These are phyloP conservation scores for Pleurotus giganteus DNA, from an alignment of 768 basidiomycete species.

Conservation along the genomic window DNA sequence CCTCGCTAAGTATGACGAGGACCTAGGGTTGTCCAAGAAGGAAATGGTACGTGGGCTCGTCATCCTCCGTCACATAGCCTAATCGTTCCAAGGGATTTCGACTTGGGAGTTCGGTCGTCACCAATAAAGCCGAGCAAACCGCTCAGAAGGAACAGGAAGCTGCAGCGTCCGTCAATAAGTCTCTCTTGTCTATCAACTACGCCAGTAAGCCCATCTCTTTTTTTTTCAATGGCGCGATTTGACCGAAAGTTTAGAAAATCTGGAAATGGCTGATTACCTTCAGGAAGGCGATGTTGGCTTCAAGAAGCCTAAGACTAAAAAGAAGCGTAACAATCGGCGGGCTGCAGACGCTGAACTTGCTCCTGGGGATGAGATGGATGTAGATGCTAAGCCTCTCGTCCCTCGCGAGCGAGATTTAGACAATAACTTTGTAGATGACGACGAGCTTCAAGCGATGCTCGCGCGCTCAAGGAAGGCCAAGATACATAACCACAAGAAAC, in stretches of 20 bases:
- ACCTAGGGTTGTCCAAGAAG: constrained; percentile 63
- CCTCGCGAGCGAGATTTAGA: constrained; percentile 73
- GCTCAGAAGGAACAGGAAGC: constrained; percentile 49
- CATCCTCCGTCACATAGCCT: constrained; percentile 4
- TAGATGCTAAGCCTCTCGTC: constrained; percentile 72
- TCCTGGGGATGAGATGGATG: constrained; percentile 66
- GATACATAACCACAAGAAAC: constrained; percentile 70
- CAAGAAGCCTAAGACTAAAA: constrained; percentile 97
- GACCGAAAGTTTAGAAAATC: constrained; percentile 60
- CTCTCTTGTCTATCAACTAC: constrained; percentile 85
- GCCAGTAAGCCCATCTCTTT: constrained; percentile 56
- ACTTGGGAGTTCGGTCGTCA: constrained; percentile 60
- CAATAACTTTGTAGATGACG: constrained; percentile 94
- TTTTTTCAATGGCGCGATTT: not conserved
- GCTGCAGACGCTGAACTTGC: constrained; percentile 51
- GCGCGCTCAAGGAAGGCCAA: constrained; percentile 84
- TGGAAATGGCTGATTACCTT: constrained; percentile 83
- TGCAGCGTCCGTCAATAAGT: constrained; percentile 71
- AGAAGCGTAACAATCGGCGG: constrained; percentile 79
- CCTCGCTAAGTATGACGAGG: constrained; percentile 92
- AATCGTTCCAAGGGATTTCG: constrained; percentile 70
- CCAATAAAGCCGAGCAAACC: constrained; percentile 36
- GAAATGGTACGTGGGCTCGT: constrained; percentile 52
- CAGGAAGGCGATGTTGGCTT: constrained; percentile 92
- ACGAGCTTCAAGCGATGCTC: constrained; percentile 93